Evolutionary conservation across 2,329 filamentous ascomycete genomes (phyloP).

Genomic region (Aspergillus sp.): DNA sequence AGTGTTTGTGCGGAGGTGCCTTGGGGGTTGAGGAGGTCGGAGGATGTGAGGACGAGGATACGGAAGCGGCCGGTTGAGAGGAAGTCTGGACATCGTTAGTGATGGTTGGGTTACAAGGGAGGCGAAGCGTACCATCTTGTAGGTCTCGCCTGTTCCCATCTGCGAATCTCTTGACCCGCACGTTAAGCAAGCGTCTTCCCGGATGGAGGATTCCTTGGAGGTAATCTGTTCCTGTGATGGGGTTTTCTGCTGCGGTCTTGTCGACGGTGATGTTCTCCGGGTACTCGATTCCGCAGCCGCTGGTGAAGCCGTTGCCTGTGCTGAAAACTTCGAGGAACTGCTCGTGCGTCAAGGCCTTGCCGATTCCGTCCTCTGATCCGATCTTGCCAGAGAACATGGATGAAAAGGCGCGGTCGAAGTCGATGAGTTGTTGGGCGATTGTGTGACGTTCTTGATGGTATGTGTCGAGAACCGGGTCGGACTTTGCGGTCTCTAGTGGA

Average conservation of each 20-base stretch:
- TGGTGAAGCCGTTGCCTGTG: constrained; percentile 44
- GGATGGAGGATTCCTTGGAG: constrained; percentile 40
- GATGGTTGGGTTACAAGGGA: not conserved
- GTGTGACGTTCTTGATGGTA: constrained; percentile 44
- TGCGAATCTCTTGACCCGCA: constrained; percentile 40
- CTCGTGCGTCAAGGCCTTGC: constrained; percentile 36
- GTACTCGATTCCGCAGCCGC: constrained; percentile 46
- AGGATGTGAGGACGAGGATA: constrained; percentile 40
- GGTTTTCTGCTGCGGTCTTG: constrained; percentile 27
- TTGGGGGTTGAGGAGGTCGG: constrained; percentile 37
- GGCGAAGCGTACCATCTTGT: constrained; percentile 37
- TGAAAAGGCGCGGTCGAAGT: constrained; percentile 46
- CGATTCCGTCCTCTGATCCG: constrained; percentile 27
- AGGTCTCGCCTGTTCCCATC: constrained; percentile 42
- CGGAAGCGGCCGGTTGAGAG: constrained; percentile 44
- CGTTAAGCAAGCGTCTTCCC: constrained; percentile 41
- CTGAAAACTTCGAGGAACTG: constrained; percentile 44
- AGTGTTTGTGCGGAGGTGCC: constrained; percentile 34
- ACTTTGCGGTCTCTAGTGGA: constrained; percentile 10
- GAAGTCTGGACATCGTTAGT: constrained; percentile 33
- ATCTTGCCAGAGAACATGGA: constrained; percentile 48
- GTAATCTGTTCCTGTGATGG: constrained; percentile 39
- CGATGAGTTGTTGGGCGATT: constrained; percentile 44
- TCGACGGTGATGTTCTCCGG: constrained; percentile 35
- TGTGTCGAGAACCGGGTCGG: constrained; percentile 39